Base-by-base conservation (phyloP, 768 basidiomycete species). In the Termitomyces sp. region DNA sequence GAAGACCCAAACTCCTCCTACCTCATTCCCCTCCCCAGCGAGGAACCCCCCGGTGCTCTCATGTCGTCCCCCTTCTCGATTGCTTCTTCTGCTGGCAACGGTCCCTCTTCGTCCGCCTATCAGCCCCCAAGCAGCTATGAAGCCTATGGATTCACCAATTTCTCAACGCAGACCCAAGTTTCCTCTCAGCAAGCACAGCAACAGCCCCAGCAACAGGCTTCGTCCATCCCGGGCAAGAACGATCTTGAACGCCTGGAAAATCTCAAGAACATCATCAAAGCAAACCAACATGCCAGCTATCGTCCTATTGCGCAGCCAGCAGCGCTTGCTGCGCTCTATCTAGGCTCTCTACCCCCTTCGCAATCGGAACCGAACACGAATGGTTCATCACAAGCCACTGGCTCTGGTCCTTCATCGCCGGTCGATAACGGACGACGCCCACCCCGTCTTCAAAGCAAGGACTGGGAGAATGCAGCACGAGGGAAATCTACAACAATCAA, bases 221-320 rank as follows among this genome's bases (percentile, higher is more conserved):
- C 36, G 47, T 60, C 69, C 13, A 37, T 57, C 34, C 76, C 80
- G 22, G 87, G 85, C 8, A 76, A 82, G 64, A 79, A 75, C 66
- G 90, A 90, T 71, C 79, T 91, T 60, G 86, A 90, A 67, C 78
- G 85, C 32, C 79, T 92, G 58, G 83, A 90, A 71, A 83, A 83
- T 56, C 83, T 92, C 69, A 91, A 92, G 69, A 74, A 82, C 24
- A 73, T 80, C 55, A 91, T 92, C 70, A 86, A 84, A 65, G 78
- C 75, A 32, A 82, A 81, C 50, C 88, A 92, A 65, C 89, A 92
- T 69, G 82, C 87, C 55, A 75, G 84, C 63, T 92, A 82, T 68
- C 80, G 81, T 24, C 81, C 88, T 29, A 67, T 81, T 46, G 87
- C 90, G 26, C 79, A 84, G 58, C 90, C 88, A 29, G 76, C 76